phyloP scores from a whole-genome alignment of 345 rosid genomes.

The Corchorus capsularis region DNA sequence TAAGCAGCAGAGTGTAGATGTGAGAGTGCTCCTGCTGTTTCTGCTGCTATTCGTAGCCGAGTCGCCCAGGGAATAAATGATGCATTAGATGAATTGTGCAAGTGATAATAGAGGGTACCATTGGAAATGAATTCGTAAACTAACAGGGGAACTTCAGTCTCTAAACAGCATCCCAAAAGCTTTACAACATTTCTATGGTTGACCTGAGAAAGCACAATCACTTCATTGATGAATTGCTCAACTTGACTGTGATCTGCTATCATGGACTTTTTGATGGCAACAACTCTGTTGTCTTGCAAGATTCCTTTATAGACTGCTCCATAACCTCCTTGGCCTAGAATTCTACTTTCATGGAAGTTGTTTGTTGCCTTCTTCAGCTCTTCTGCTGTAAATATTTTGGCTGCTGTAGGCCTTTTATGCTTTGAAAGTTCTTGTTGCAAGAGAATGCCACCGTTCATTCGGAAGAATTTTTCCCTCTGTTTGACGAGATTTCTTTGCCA shows the following conservation, averaged over 20 bases:
- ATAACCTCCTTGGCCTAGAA: slow-evolving; percentile 39
- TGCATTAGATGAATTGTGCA: slow-evolving; percentile 12
- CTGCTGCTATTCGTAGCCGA: slow-evolving; percentile 39
- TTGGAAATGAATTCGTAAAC: slow-evolving; percentile 33
- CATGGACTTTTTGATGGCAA: slow-evolving; percentile 32
- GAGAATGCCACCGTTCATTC: slow-evolving; percentile 31
- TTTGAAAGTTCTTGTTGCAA: slow-evolving; percentile 25
- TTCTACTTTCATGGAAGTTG: slow-evolving; percentile 32
- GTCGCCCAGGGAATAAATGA: slow-evolving; percentile 32
- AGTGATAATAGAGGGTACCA: slow-evolving; percentile 22
- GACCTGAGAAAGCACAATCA: slow-evolving; percentile 30
- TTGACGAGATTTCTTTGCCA: slow-evolving; percentile 18
- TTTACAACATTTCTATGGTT: slow-evolving; percentile 33
- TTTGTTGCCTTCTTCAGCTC: slow-evolving; percentile 41
- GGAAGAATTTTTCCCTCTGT: slow-evolving; percentile 25
- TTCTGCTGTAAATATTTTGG: slow-evolving; percentile 23
- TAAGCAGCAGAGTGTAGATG: slow-evolving; percentile 50
- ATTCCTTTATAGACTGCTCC: slow-evolving; percentile 29
- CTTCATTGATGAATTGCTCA: slow-evolving; percentile 33
- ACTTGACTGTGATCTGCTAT: slow-evolving; percentile 20
- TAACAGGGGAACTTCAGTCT: slow-evolving; percentile 29
- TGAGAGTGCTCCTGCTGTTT: slow-evolving; percentile 40
- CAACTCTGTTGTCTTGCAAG: slow-evolving; percentile 13
- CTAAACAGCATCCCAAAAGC: slow-evolving; percentile 32
- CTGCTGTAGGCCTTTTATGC: neutral